phyloP scores from a whole-genome alignment of 106 monocot species.

The Triglochin maritima region DNA sequence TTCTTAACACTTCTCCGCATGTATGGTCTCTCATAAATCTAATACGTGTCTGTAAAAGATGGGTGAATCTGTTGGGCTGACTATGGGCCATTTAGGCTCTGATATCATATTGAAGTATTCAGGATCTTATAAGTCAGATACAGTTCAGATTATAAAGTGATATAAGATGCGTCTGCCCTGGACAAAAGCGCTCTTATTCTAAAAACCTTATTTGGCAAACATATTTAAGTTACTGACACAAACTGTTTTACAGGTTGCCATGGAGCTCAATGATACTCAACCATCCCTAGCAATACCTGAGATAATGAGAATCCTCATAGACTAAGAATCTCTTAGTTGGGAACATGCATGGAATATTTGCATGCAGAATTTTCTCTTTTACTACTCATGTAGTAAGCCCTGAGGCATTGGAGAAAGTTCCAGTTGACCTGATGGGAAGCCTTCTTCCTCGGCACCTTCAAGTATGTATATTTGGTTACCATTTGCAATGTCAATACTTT shows the following conservation, averaged over 20 bases:
- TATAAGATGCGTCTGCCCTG: no score
- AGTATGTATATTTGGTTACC: conserved; percentile 6
- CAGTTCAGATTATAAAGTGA: no score
- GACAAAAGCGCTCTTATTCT: no score
- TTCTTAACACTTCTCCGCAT: no score
- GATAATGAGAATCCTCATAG: conserved; percentile 28
- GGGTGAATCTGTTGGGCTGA: no score
- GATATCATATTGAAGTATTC: no score
- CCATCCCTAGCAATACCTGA: conserved; percentile 32
- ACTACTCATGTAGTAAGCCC: conserved; percentile 24
- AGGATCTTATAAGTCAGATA: no score
- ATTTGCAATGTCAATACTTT: neutral
- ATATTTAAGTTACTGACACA: no score
- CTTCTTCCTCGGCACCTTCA: conserved; percentile 36
- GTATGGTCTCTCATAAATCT: no score
- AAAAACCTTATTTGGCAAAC: no score
- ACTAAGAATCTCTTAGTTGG: conserved; percentile 24
- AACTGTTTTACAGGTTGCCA: conserved; percentile 23
- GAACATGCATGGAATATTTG: conserved; percentile 19
- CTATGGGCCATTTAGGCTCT: no score
- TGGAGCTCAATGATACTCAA: conserved; percentile 35
- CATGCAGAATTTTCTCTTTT: conserved; percentile 24
- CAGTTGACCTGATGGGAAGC: conserved; percentile 20
- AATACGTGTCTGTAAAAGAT: no score
- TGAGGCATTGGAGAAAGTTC: conserved; percentile 25